Evolutionary conservation across 148 eudicot species (phyloP).

Genomic region (Silene uniflora): DNA sequence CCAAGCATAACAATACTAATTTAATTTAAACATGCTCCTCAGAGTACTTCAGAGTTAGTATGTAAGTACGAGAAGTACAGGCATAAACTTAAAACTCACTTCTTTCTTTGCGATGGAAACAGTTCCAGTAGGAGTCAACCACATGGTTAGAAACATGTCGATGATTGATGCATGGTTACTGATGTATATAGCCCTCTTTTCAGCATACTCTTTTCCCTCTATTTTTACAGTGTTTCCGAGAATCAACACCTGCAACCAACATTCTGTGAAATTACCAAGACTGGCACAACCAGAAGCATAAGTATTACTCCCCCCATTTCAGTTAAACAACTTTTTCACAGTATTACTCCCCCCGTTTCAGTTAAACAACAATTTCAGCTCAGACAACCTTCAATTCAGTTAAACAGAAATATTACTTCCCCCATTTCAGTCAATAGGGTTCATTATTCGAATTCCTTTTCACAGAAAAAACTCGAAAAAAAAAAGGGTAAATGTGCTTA

Average conservation of each 20-base stretch:
- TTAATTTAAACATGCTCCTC: not conserved
- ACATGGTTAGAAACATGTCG: slow-evolving; percentile 41
- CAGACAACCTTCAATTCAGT: not conserved
- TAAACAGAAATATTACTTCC: no score
- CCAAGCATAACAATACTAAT: no score
- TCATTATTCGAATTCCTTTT: no score
- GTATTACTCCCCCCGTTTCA: no score
- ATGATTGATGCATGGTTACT: slow-evolving; percentile 42
- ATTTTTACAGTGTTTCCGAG: slow-evolving; percentile 39
- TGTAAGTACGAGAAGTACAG: not conserved
- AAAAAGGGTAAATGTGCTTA: no score
- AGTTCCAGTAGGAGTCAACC: slow-evolving; percentile 41
- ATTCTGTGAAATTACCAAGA: slow-evolving; percentile 15
- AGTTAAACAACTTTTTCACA: no score
- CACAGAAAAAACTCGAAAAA: no score
- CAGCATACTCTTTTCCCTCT: slow-evolving; percentile 27
- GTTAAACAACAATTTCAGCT: not conserved
- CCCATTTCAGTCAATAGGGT: no score
- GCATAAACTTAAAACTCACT: slow-evolving; percentile 19
- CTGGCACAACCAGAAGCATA: not conserved
- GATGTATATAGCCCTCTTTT: slow-evolving; percentile 33
- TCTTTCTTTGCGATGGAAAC: slow-evolving; percentile 43
- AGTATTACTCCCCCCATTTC: not conserved
- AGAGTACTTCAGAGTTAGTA: no score
- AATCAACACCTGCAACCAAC: slow-evolving; percentile 40